Evolutionary conservation across 2,329 filamentous ascomycete genomes (phyloP).

Genomic region (Grosmannia penicillata): DNA sequence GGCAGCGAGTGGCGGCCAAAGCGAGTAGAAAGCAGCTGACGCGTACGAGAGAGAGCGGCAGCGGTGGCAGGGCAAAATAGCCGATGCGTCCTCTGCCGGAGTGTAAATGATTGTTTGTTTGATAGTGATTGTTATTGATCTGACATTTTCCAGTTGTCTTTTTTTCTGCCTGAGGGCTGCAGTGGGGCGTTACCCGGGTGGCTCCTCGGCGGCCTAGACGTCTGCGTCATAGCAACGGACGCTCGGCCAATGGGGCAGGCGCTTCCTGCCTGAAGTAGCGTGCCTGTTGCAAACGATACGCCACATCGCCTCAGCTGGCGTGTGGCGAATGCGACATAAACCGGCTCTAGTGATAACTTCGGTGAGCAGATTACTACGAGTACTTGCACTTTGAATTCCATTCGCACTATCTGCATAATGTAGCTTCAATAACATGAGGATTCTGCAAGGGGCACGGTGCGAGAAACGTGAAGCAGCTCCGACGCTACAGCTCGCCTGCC

Average conservation of each 20-base stretch:
- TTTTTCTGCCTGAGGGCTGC: not conserved
- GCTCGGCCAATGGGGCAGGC: no score
- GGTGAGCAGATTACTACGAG: no score
- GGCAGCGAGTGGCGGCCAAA: not conserved
- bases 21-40: not conserved
- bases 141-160: not conserved
- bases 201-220: not conserved
- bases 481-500: not conserved
- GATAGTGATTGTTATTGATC: no score
- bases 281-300: no score
- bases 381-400: no score
- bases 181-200: not conserved
- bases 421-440: no score
- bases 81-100: not conserved
- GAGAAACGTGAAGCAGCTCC: not conserved
- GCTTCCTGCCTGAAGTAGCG: no score
- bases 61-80: not conserved
- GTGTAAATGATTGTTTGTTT: not conserved
- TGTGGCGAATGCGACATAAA: no score
- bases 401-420: no score
- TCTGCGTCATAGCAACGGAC: constrained; percentile 4
- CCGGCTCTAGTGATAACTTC: no score
- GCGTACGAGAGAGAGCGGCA: not conserved
- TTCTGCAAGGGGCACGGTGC: no score
- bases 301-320: no score